These are phyloP conservation scores for Ascochyta fabae DNA, from an alignment of 2,329 filamentous ascomycete genomes.

Conservation along the genomic window DNA sequence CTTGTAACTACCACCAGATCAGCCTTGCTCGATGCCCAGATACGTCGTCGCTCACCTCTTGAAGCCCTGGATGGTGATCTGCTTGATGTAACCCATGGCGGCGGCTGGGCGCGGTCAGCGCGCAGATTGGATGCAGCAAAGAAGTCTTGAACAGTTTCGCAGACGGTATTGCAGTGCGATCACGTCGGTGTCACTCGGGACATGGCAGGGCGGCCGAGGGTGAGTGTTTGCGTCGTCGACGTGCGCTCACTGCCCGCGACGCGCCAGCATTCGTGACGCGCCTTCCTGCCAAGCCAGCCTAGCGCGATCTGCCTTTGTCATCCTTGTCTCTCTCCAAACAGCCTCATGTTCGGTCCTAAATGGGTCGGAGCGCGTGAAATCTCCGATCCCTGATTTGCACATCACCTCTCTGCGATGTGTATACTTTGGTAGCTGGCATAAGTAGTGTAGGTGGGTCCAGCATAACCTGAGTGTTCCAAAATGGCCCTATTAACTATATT, in stretches of 20 bases:
- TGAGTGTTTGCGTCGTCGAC: conserved; percentile 9
- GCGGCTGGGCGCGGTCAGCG: conserved; percentile 23
- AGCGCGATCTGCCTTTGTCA: neutral
- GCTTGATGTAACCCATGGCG: conserved; percentile 79
- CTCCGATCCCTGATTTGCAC: too few species aligned
- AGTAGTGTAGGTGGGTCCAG: too few species aligned
- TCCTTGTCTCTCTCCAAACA: too few species aligned
- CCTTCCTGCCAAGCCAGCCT: conserved; percentile 23
- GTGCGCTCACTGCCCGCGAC: conserved; percentile 25
- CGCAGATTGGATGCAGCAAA: conserved; percentile 1
- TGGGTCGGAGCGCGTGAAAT: too few species aligned
- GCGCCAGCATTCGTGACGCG: conserved; percentile 31
- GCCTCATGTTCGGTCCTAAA: too few species aligned
- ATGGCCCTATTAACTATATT: too few species aligned
- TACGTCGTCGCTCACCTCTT: conserved; percentile 73
- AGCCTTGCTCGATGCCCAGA: neutral
- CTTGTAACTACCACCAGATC: conserved; percentile 77
- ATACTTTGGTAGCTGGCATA: too few species aligned
- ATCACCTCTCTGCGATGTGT: too few species aligned
- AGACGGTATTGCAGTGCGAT: conserved; percentile 17
- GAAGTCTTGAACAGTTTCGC: neutral
- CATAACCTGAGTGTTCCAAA: too few species aligned
- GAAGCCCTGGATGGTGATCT: conserved; percentile 99
- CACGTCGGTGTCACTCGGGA: conserved; percentile 19
- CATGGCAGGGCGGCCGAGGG: conserved; percentile 23